Evolutionary conservation across 768 basidiomycete genomes (phyloP), one percentile per base, ranked within the genome.

Genomic region (Mycena floridula): DNA sequence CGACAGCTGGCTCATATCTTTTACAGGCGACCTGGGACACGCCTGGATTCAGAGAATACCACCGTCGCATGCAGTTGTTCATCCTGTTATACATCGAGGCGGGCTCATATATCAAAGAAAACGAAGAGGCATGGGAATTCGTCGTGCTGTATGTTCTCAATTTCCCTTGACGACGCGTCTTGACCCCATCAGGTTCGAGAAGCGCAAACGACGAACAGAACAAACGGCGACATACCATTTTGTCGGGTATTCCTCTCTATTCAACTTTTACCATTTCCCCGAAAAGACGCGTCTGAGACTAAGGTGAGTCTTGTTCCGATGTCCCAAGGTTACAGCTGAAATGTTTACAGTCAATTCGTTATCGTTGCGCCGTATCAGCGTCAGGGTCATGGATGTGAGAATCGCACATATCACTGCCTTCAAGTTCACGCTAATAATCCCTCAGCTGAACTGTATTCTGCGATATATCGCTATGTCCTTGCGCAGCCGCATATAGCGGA

Each of bases 181-280:
- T 40, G 7, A 46, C 40, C 20, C 23, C 15, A 37, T 9, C 56
- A 95, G 91, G 43, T 96, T 82, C 59, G 91, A 97, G 64, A 89
- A 85, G 54, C 80, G 90, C 24, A 83, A 79, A 58, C 73, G 84
- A 48, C 73, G 60, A 53, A 65, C 62, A 28, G 53, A 67, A 6
- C 65, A 73, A 49, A 69, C 71, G 3, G 51, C 66, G 12, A 79
- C 83, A 5, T 95, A 96, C 62, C 95, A 97, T 65, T 96, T 98
- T 53, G 76, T 86, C 38, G 95, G 95, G 8, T 99, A 95, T 63
- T 88, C 91, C 3, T 91, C 93, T 1, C 71, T 98, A 28, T 98
- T 94, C 60, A 88, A 89, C 15, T 99, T 99, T 65, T 96, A 92
- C 67, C 87, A 84, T 63, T 98, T 86, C 66, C 96, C 96, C 4